phyloP scores from a whole-genome alignment of 345 rosid species.

The Fremontodendron californicum region DNA sequence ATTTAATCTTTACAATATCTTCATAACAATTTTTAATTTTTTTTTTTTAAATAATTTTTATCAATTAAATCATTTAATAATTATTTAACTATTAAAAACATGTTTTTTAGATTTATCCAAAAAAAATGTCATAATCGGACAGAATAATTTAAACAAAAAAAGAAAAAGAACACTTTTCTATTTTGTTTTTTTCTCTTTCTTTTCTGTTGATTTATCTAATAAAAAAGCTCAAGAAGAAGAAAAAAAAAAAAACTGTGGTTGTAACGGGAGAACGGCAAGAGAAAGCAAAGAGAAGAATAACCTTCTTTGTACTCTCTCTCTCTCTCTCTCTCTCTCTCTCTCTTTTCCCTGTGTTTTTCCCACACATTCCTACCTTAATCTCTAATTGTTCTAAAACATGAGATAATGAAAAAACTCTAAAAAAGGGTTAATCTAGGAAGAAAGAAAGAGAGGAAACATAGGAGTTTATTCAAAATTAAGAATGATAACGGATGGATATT shows the following conservation, averaged over 20 bases:
- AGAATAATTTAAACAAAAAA: not conserved
- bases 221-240: slow-evolving; percentile 17
- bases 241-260: slow-evolving; percentile 6
- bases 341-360: not conserved
- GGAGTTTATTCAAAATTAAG: no score
- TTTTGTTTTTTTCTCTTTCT: not conserved
- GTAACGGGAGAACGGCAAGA: not conserved
- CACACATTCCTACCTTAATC: slow-evolving; percentile 34
- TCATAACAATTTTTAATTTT: no score
- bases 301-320: not conserved
- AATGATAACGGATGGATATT: no score
- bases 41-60: no score
- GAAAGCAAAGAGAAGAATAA: not conserved
- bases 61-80: no score
- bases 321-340: not conserved
- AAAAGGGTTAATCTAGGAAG: not conserved
- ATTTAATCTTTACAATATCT: no score
- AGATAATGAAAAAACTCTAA: not conserved
- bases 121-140: slow-evolving; percentile 7
- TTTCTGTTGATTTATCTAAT: slow-evolving; percentile 12
- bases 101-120: no score
- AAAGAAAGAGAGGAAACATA: not conserved
- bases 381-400: slow-evolving; percentile 19
- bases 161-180: not conserved
- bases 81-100: no score